A percentile compares a stretch with the other conserved stretches of the same genome.
Evolutionary conservation across 108 stramenopile genomes (phyloP).

Genomic region (Cyclotella distinguenda): DNA sequence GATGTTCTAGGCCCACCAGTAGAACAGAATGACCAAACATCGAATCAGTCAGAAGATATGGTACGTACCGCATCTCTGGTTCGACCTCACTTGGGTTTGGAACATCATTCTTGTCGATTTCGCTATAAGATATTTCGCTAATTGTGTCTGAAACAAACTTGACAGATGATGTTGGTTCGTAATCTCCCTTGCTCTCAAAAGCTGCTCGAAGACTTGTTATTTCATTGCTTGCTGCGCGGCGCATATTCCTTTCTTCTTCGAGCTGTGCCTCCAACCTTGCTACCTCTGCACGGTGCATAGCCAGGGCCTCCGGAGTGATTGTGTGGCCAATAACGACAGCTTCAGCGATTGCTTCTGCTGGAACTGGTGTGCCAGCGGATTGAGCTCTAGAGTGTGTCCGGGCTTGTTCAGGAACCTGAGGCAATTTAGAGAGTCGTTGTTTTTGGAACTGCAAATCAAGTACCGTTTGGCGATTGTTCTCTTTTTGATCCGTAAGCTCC

Average conservation of each 20-base stretch:
- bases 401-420: constrained; percentile 26
- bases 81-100: constrained; percentile 30
- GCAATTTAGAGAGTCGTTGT: constrained; percentile 25
- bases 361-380: constrained; percentile 10
- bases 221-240: constrained; percentile 76
- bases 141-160: constrained; percentile 39
- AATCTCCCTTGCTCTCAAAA: constrained; percentile 67
- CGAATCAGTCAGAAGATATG: background rate
- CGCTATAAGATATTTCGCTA: constrained; percentile 50
- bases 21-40: constrained; percentile 25
- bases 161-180: constrained; percentile 56
- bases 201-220: constrained; percentile 78
- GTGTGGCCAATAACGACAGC: constrained; percentile 56
- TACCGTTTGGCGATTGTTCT: constrained; percentile 32
- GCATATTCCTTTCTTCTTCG: constrained; percentile 67
- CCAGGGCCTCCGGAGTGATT: constrained; percentile 71
- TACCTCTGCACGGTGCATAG: constrained; percentile 65
- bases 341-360: constrained; percentile 38
- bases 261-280: constrained; percentile 73
- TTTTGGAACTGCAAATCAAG: constrained; percentile 40
- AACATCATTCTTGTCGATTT: constrained; percentile 37
- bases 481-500: constrained; percentile 52
- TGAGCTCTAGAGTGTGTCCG: constrained; percentile 16
- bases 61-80: constrained; percentile 39
- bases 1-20: too few species aligned